These are phyloP conservation scores for Venturia nashicola DNA, from an alignment of 2,329 filamentous ascomycete species.

Conservation along the genomic window DNA sequence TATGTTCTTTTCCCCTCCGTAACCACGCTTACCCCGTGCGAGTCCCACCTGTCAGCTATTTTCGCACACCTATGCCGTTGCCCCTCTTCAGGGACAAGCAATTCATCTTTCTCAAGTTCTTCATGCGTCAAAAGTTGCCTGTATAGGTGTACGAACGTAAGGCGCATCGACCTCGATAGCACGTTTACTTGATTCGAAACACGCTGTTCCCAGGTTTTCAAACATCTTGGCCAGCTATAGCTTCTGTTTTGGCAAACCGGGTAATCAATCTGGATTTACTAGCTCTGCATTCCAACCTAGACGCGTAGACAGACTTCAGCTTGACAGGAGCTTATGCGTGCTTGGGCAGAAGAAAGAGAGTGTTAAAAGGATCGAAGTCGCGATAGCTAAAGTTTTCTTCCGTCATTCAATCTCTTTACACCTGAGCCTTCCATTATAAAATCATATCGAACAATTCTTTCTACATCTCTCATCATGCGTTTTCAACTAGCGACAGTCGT, in stretches of 20 bases:
- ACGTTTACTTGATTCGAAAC: constrained; percentile 1
- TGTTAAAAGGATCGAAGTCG: background rate
- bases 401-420: background rate
- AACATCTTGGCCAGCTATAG: background rate
- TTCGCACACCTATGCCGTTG: background rate
- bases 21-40: background rate
- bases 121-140: constrained; percentile 2
- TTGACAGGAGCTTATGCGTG: background rate
- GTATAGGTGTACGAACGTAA: background rate
- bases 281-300: background rate
- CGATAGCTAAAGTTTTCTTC: background rate
- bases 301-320: background rate
- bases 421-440: background rate
- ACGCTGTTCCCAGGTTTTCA: constrained; percentile 1
- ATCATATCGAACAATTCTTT: background rate
- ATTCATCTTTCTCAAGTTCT: background rate
- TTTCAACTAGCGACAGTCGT: background rate
- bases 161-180: background rate
- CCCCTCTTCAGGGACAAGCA: background rate
- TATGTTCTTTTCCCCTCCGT: background rate
- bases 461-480: background rate
- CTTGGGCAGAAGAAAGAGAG: background rate
- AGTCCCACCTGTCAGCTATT: background rate
- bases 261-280: background rate
- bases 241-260: background rate